phyloP scores from a whole-genome alignment of 1,284 basidiomycete species.

The Ceratobasidium sp. region DNA sequence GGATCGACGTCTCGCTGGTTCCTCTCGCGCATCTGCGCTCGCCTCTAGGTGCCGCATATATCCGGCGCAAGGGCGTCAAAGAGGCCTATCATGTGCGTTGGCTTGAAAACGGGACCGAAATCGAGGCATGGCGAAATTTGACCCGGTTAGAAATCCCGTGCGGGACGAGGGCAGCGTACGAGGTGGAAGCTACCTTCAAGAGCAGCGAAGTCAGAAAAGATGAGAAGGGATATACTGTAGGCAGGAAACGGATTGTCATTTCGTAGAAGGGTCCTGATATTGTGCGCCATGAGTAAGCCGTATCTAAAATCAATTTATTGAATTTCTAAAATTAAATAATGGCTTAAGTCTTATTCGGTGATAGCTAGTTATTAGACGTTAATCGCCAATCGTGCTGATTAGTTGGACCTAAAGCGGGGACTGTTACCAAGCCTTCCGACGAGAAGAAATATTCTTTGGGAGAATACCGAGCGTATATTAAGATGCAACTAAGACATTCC shows the following conservation, averaged over 20 bases:
- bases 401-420: too few species aligned
- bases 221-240: constrained; percentile 8
- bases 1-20: constrained; percentile 58
- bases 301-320: too few species aligned
- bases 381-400: too few species aligned
- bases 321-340: too few species aligned
- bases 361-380: too few species aligned
- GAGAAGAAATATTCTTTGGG: too few species aligned
- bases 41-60: constrained; percentile 5
- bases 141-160: background rate
- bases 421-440: too few species aligned
- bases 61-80: constrained; percentile 3
- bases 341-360: too few species aligned
- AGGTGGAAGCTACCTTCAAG: constrained; percentile 1
- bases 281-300: too few species aligned
- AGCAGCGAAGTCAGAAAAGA: constrained; percentile 27
- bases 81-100: constrained; percentile 2
- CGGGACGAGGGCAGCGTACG: background rate
- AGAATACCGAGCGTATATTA: too few species aligned
- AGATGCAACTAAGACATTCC: background rate
- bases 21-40: constrained; percentile 66
- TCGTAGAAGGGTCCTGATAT: too few species aligned
- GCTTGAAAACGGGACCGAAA: background rate
- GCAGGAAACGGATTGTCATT: background rate
- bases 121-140: constrained; percentile 5